These are phyloP conservation scores for Chondrus crispus DNA, from an alignment of 23 red algal genomes.

Conservation along the genomic window DNA sequence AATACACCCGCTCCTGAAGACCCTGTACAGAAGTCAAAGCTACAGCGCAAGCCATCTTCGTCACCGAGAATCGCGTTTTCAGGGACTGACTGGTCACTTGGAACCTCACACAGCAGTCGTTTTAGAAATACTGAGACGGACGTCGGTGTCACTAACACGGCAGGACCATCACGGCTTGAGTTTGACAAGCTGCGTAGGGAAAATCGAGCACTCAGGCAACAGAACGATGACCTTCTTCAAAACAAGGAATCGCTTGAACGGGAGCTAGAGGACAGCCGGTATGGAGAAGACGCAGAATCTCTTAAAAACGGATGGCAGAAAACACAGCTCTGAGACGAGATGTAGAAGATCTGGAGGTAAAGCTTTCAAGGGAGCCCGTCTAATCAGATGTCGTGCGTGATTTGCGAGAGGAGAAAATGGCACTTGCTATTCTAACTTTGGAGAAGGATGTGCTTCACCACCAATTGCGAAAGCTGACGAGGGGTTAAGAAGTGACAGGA, in stretches of 20 bases:
- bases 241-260: conserved; percentile 13
- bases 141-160: conserved; percentile 18
- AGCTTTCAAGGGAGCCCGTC: conserved; percentile 49
- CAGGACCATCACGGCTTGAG: conserved; percentile 5
- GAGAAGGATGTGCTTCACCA: conserved; percentile 54
- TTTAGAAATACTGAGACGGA: conserved; percentile 4
- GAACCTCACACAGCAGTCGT: no score
- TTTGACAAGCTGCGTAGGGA: conserved; percentile 44
- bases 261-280: neutral
- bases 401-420: conserved; percentile 63
- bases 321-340: conserved; percentile 37
- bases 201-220: conserved; percentile 32
- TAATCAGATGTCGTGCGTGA: conserved; percentile 62
- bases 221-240: conserved; percentile 28
- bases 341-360: conserved; percentile 38
- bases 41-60: no score
- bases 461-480: conserved; percentile 8
- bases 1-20: no score
- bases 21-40: no score
- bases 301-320: neutral
- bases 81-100: no score
- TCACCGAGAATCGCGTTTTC: no score
- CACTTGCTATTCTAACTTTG: conserved; percentile 52
- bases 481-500: neutral
- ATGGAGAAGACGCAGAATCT: conserved; percentile 5